Conservation (phyloP, 495 filamentous ascomycete genomes). For the Hypoxylon fragiforme region DNA sequence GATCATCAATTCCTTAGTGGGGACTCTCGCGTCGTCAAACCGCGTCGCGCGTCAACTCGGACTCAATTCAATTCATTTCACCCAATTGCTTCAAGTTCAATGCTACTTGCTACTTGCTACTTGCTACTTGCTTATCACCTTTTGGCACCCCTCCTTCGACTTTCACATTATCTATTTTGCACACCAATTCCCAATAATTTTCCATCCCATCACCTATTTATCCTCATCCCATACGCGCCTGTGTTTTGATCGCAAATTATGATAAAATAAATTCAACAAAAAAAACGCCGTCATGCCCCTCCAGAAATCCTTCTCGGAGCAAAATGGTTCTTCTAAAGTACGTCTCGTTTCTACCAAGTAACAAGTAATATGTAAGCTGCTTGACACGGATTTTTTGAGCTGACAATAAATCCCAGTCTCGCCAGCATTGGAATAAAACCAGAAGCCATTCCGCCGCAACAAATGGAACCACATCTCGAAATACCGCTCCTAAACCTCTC, state of each 20-base stretch:
- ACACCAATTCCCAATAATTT: too few relatives aligned
- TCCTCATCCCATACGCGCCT: background rate
- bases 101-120: too few relatives aligned
- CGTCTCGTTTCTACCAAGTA: too few relatives aligned
- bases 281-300: conserved; percentile 46
- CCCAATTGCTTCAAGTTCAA: conserved; percentile 19
- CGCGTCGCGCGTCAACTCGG: conserved; percentile 18
- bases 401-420: conserved; percentile 34
- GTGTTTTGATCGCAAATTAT: conserved; percentile 8
- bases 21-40: conserved; percentile 2
- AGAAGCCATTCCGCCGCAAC: conserved; percentile 48
- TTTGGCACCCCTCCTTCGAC: too few relatives aligned
- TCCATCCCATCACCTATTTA: too few relatives aligned
- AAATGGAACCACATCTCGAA: conserved; percentile 18
- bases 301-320: conserved; percentile 56
- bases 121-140: too few relatives aligned
- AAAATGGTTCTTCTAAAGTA: conserved; percentile 39
- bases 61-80: background rate
- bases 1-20: conserved; percentile 29
- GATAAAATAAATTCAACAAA: conserved; percentile 9
- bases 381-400: background rate
- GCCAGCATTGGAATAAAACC: conserved; percentile 53
- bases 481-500: conserved; percentile 30
- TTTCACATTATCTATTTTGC: too few relatives aligned
- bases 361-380: background rate